These are phyloP conservation scores for Mycena capillaripes DNA, from an alignment of 768 basidiomycete species.

Conservation along the genomic window DNA sequence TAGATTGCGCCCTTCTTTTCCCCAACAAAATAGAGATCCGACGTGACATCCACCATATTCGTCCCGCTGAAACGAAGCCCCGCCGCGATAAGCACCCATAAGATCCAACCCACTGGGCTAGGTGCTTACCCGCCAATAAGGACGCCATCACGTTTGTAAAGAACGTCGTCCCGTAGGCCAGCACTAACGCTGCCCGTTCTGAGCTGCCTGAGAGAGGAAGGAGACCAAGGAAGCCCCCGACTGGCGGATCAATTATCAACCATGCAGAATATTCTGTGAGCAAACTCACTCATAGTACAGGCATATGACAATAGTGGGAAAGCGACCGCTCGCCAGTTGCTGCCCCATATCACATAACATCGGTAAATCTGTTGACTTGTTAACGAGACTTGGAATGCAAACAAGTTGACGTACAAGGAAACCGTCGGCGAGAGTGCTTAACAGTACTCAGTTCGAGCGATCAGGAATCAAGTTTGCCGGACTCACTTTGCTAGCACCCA, in stretches of 20 bases:
- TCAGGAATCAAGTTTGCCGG: background rate
- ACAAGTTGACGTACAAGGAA: slow-evolving; percentile 9
- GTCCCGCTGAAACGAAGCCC: slow-evolving; percentile 1
- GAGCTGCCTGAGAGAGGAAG: slow-evolving; percentile 3
- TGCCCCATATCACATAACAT: slow-evolving; percentile 6
- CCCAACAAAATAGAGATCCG: slow-evolving; percentile 6
- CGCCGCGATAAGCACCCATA: background rate
- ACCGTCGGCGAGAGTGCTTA: slow-evolving; percentile 1
- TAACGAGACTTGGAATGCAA: slow-evolving; percentile 4
- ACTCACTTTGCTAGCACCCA: slow-evolving; percentile 12
- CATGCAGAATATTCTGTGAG: background rate
- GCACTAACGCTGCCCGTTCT: slow-evolving; percentile 1
- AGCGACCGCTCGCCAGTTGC: slow-evolving; percentile 2
- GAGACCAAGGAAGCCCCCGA: slow-evolving; percentile 3
- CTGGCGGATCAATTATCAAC: background rate
- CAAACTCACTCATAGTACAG: slow-evolving; percentile 1
- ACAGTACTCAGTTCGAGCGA: slow-evolving; percentile 6
- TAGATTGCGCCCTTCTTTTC: slow-evolving; percentile 2
- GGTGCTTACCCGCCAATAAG: background rate
- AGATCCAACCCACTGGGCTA: background rate
- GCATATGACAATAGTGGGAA: background rate
- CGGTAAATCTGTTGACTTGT: slow-evolving; percentile 2
- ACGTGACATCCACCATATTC: slow-evolving; percentile 9
- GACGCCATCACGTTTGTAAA: slow-evolving; percentile 1
- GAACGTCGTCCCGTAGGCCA: slow-evolving; percentile 8